A percentile compares a stretch with the other conserved stretches of the same genome.
Conservation (phyloP, 2,329 filamentous ascomycete genomes). For the Cytospora piceae region DNA sequence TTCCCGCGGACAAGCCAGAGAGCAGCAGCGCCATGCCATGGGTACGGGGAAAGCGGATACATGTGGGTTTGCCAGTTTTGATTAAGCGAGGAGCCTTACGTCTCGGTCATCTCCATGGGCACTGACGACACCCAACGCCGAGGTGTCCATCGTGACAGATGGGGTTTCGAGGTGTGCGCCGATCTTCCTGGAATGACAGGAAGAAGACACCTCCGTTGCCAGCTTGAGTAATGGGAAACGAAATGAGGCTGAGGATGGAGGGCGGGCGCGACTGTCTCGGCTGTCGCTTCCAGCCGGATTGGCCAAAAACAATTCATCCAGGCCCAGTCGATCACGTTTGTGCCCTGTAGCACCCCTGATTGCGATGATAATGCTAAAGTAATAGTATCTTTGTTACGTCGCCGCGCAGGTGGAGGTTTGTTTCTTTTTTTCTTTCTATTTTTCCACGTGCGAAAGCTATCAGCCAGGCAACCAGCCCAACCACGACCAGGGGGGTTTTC, state of each 20-base stretch:
- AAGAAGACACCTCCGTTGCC: neutral
- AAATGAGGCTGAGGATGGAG: slow-evolving; percentile 28
- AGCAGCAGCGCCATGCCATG: slow-evolving; percentile 3
- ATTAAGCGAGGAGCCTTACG: slow-evolving; percentile 20
- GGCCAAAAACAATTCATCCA: neutral
- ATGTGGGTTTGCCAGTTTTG: slow-evolving; percentile 14
- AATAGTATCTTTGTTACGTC: neutral
- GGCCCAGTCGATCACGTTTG: neutral
- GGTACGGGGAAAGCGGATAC: slow-evolving; percentile 10
- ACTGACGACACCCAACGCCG: slow-evolving; percentile 8
- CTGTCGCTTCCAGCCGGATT: neutral
- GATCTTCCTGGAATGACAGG: too few relatives aligned
- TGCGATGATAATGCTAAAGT: neutral
- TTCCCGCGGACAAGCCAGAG: neutral
- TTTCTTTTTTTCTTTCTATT: too few relatives aligned
- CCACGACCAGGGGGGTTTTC: neutral
- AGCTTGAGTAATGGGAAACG: slow-evolving; percentile 1
- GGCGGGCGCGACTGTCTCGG: slow-evolving; percentile 9
- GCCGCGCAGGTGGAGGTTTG: neutral
- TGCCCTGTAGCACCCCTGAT: neutral
- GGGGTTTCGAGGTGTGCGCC: neutral
- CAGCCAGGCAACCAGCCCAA: neutral
- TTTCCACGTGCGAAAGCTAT: neutral
- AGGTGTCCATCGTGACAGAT: slow-evolving; percentile 9
- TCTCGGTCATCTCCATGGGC: slow-evolving; percentile 28